These are phyloP conservation scores for Exserohilum rostratum DNA, from an alignment of 2,329 filamentous ascomycete species.

Conservation along the genomic window DNA sequence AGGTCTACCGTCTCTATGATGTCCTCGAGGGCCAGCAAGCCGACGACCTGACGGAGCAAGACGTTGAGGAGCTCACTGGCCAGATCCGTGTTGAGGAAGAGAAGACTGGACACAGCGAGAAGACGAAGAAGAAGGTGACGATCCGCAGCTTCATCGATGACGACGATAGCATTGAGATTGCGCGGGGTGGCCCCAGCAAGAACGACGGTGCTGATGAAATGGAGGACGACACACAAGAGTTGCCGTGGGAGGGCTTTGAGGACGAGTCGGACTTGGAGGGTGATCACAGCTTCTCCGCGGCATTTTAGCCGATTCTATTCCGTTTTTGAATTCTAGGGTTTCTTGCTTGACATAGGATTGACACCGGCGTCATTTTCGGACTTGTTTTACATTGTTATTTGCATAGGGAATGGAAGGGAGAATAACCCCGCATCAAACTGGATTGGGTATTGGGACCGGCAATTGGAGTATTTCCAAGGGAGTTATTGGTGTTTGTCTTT, in stretches of 20 bases:
- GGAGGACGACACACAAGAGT: conserved; percentile 37
- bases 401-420: background rate
- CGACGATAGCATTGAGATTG: conserved; percentile 30
- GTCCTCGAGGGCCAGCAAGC: conserved; percentile 80
- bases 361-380: background rate
- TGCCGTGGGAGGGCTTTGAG: conserved; percentile 50
- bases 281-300: conserved; percentile 17
- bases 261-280: conserved; percentile 33
- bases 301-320: background rate
- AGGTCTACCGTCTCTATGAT: conserved; percentile 83
- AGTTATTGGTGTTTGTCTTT: background rate
- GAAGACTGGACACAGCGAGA: conserved; percentile 33
- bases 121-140: conserved; percentile 45
- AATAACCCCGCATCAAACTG: background rate
- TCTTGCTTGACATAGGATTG: too few relatives aligned
- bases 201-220: conserved; percentile 2
- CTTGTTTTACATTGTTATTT: background rate
- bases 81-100: conserved; percentile 50
- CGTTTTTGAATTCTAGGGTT: conserved; percentile 6
- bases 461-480: background rate
- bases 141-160: conserved; percentile 46
- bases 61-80: conserved; percentile 52
- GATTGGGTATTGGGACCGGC: background rate
- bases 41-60: conserved; percentile 54
- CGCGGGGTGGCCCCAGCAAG: background rate